Base-by-base conservation (phyloP, 257 asterid genomes). In the Solanum appendiculatum region DNA sequence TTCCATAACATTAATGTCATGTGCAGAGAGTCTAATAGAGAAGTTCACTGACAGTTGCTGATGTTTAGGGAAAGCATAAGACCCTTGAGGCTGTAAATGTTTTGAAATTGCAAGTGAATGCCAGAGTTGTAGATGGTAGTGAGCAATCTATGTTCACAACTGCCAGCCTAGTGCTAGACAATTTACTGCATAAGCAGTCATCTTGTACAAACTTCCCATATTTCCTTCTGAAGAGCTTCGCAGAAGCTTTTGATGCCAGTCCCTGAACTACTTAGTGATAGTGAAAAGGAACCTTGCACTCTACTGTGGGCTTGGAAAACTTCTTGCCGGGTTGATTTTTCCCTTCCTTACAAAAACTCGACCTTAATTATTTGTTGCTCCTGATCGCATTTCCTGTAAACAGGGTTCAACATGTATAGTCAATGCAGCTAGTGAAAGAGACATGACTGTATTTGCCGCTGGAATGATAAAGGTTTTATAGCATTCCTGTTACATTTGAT, bases 331-430 rank as follows among this genome's bases (percentile, higher is more conserved):
- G 68, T 81, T 81, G 31, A 81, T 29, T 48, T 70, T 29, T 46
- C 39, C 42, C 31, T 81, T 8, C 68, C 44, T 81, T 16, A 31
- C 29, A 6, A 81, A 31, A 81, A 46, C 44, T 81, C 2, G 12
- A 48, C 44, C 85, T 48, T 81, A 46, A 31, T 29, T 81, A 37
- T 48, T 9, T 81, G 85, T 31, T 48, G 21, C 68, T 81, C 68
- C 84, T 78, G 40, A 78, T 27, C 2, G 12, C 68, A 81, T 81
- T 81, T 48, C 25, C 29, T 81, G 88, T 90, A 85, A 88, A 89
- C 95, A 97, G 99, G 99, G 99, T 14, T 94, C 98, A 51, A 92
- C 93, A 69, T 97, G 98, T 89, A 92, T 97, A 91, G 97, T 97
- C 66, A 97, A 95, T 92, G 98, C 99, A 78, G 99, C 98, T 46